A percentile compares a stretch with the other conserved stretches of the same genome.
phyloP scores from a whole-genome alignment of 768 basidiomycete genomes.

The Lenzites betulinus region DNA sequence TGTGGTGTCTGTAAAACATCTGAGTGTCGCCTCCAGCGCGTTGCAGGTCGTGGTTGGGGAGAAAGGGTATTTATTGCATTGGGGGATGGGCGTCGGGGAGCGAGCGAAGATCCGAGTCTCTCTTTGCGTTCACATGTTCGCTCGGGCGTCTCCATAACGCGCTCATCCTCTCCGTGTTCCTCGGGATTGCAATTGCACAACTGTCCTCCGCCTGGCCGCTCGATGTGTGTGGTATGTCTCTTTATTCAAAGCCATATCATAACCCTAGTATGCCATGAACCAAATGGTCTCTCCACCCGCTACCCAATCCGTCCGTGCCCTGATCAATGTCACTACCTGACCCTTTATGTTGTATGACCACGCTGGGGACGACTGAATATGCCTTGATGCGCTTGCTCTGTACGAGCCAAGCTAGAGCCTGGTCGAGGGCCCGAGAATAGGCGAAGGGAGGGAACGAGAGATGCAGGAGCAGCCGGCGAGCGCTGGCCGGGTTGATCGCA shows the following conservation, averaged over 20 bases:
- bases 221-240: no score
- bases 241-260: background rate
- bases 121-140: background rate
- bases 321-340: constrained; percentile 55
- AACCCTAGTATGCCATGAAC: constrained; percentile 46
- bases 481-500: constrained; percentile 58
- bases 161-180: no score
- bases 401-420: constrained; percentile 70
- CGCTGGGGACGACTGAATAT: constrained; percentile 67
- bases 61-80: constrained; percentile 5
- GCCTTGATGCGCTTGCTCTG: constrained; percentile 53
- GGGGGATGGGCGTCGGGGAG: background rate
- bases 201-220: no score
- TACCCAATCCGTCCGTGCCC: constrained; percentile 46
- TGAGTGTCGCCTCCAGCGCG: background rate
- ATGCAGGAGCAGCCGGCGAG: constrained; percentile 59
- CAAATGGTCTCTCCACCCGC: constrained; percentile 56
- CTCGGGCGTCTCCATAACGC: background rate
- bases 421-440: constrained; percentile 77
- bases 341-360: constrained; percentile 66
- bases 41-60: background rate
- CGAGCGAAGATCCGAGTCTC: constrained; percentile 7
- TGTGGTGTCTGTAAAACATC: constrained; percentile 15
- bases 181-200: no score
- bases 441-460: constrained; percentile 68